Conservation (phyloP, 768 basidiomycete genomes). For the Boletellus ananas region DNA sequence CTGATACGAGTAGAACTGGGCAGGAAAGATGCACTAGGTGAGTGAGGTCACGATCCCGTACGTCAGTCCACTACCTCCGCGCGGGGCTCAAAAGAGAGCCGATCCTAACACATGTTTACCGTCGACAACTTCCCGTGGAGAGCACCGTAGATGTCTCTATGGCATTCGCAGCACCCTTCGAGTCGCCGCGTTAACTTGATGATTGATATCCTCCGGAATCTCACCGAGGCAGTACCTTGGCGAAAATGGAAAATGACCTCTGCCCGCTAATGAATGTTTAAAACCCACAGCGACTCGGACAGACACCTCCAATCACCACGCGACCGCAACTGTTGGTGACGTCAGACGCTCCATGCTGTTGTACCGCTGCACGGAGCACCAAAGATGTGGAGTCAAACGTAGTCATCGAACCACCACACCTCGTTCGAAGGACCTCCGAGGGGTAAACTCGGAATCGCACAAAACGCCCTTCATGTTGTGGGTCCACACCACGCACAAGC, state of each 20-base stretch:
- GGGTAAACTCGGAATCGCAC: slow-evolving; percentile 28
- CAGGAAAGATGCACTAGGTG: slow-evolving; percentile 43
- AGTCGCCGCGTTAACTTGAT: background rate
- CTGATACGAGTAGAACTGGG: slow-evolving; percentile 16
- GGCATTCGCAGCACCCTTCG: slow-evolving; percentile 45
- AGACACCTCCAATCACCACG: slow-evolving; percentile 42
- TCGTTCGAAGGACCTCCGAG: slow-evolving; percentile 30
- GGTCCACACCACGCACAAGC: slow-evolving; percentile 40
- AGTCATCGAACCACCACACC: slow-evolving; percentile 8
- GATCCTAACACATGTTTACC: slow-evolving; percentile 38
- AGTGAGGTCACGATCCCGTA: slow-evolving; percentile 45
- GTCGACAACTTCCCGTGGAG: slow-evolving; percentile 37
- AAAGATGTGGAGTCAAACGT: too few relatives aligned
- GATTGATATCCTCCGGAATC: background rate
- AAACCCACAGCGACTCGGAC: slow-evolving; percentile 35
- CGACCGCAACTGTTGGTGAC: slow-evolving; percentile 34
- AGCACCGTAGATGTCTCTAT: slow-evolving; percentile 44
- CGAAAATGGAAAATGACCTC: slow-evolving; percentile 42
- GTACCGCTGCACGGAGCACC: slow-evolving; percentile 27
- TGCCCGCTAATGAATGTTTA: slow-evolving; percentile 49
- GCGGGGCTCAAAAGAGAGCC: slow-evolving; percentile 52
- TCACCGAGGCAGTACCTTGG: slow-evolving; percentile 43
- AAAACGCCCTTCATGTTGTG: slow-evolving; percentile 40
- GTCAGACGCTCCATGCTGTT: slow-evolving; percentile 44
- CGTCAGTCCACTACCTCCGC: slow-evolving; percentile 48